Percentiles rank a stretch among this genome's conserved stretches.
These are phyloP conservation scores for Metarhizium album DNA, from an alignment of 2,329 filamentous ascomycete species.

Conservation along the genomic window DNA sequence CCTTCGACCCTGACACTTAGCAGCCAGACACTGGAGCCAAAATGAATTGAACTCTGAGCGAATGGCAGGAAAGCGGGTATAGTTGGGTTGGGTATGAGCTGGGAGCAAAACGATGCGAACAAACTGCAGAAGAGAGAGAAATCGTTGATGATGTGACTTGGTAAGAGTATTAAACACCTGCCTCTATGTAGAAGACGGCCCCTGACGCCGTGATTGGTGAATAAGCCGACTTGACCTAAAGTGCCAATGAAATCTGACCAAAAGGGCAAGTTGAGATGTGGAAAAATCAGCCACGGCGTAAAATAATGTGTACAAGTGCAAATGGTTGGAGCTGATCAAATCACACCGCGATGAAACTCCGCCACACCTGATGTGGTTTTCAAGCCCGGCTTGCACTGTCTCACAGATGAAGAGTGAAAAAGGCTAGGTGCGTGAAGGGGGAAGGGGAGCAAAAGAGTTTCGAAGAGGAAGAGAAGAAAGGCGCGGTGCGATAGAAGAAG, in stretches of 20 bases:
- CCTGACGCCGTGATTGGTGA: constrained; percentile 4
- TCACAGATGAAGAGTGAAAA: constrained; percentile 1
- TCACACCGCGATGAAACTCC: constrained; percentile 2
- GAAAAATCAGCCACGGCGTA: constrained; percentile 4
- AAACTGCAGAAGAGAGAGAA: background rate
- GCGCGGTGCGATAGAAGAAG: background rate
- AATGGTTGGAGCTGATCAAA: constrained; percentile 7
- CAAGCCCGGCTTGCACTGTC: constrained; percentile 3
- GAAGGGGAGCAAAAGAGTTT: background rate
- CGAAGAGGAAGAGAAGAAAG: background rate
- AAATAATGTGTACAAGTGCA: constrained; percentile 3
- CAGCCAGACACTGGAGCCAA: background rate
- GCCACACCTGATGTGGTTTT: background rate
- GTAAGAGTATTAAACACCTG: constrained; percentile 4
- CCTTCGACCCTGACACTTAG: background rate
- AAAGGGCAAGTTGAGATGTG: background rate
- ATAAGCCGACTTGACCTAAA: background rate
- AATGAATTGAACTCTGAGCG: background rate
- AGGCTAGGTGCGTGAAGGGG: background rate
- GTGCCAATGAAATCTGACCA: background rate
- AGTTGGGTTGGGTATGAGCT: background rate
- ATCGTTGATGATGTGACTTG: background rate
- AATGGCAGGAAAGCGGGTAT: background rate
- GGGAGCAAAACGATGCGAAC: background rate
- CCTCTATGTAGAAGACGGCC: constrained; percentile 3